Percentiles rank a stretch among this genome's conserved stretches.
Conservation (phyloP, 345 rosid genomes). For the Boechera stricta region DNA sequence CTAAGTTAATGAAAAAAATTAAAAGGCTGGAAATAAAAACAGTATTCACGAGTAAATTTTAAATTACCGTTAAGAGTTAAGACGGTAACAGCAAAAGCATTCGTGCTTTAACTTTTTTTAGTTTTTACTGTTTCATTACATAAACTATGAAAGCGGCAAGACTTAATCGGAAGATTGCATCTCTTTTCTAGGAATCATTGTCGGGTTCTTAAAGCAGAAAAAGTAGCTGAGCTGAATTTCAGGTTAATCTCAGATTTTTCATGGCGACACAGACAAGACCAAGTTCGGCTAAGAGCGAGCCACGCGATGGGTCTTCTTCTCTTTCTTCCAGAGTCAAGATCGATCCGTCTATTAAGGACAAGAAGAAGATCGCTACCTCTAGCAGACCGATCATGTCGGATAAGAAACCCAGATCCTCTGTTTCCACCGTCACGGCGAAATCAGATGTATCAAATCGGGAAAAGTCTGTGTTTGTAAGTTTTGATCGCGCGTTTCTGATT, state of each 20-base stretch:
- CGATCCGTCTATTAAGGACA: constrained; percentile 53
- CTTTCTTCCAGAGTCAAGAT: constrained; percentile 47
- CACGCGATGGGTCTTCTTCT: constrained; percentile 58
- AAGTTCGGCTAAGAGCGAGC: constrained; percentile 52
- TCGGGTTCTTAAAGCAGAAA: constrained; percentile 11
- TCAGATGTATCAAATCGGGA: constrained; percentile 56
- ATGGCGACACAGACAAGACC: constrained; percentile 63
- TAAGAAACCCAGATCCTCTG: constrained; percentile 53
- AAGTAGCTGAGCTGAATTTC: constrained; percentile 23
- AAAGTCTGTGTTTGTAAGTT: constrained; percentile 6
- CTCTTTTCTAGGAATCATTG: background rate
- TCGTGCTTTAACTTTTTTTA: background rate
- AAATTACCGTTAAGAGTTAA: constrained; percentile 29
- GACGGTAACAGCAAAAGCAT: no score
- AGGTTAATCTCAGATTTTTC: constrained; percentile 16
- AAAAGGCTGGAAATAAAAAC: no score
- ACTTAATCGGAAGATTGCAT: constrained; percentile 17
- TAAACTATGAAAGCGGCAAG: constrained; percentile 31
- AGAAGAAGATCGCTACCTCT: constrained; percentile 61
- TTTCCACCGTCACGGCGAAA: constrained; percentile 50
- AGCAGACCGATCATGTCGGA: constrained; percentile 51
- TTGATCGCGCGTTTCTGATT: constrained; percentile 1
- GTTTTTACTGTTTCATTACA: constrained; percentile 41
- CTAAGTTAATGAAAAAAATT: no score
- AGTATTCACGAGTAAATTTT: background rate